These are phyloP conservation scores for Trypanosoma brucei DNA, from an alignment of 208 protist species.

Conservation along the genomic window DNA sequence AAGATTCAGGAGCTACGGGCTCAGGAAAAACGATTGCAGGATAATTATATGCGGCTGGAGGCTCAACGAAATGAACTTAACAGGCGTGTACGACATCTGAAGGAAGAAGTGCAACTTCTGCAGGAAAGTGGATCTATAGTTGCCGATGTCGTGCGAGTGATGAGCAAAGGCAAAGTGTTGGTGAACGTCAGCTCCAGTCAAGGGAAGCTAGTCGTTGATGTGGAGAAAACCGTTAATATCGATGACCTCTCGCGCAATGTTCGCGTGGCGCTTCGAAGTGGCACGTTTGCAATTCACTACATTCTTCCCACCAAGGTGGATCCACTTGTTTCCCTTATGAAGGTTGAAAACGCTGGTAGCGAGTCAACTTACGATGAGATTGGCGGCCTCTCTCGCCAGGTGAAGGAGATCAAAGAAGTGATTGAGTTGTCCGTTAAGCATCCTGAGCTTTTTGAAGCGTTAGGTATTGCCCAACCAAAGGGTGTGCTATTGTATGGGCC, in stretches of 20 bases:
- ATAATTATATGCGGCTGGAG: conserved; percentile 85
- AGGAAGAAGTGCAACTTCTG: conserved; percentile 98
- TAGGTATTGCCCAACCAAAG: conserved; percentile 99
- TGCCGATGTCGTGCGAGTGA: conserved; percentile 98
- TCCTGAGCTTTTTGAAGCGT: conserved; percentile 99
- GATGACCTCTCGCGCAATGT: conserved; percentile 91
- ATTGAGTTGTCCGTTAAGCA: conserved; percentile 91
- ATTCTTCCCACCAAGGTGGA: conserved; percentile 98
- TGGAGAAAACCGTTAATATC: conserved; percentile 96
- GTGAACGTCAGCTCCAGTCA: conserved; percentile 94
- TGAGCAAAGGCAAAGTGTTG: conserved; percentile 98
- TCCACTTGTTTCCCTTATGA: conserved; percentile 99
- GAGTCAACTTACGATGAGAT: conserved; percentile 99
- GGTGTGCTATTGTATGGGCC: conserved; percentile 98
- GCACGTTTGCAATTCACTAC: conserved; percentile 96
- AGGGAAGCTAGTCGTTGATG: conserved; percentile 98
- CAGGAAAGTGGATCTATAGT: conserved; percentile 97
- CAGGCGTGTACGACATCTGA: conserved; percentile 94
- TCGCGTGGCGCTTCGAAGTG: conserved; percentile 97
- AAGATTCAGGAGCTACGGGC: conserved; percentile 89
- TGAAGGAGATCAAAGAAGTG: conserved; percentile 93
- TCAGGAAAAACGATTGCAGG: conserved; percentile 75
- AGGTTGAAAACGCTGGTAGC: conserved; percentile 99
- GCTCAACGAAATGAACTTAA: conserved; percentile 89
- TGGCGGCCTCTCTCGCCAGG: conserved; percentile 99